phyloP scores from a whole-genome alignment of 306 rosid species.

The Glycyrrhiza uralensis region DNA sequence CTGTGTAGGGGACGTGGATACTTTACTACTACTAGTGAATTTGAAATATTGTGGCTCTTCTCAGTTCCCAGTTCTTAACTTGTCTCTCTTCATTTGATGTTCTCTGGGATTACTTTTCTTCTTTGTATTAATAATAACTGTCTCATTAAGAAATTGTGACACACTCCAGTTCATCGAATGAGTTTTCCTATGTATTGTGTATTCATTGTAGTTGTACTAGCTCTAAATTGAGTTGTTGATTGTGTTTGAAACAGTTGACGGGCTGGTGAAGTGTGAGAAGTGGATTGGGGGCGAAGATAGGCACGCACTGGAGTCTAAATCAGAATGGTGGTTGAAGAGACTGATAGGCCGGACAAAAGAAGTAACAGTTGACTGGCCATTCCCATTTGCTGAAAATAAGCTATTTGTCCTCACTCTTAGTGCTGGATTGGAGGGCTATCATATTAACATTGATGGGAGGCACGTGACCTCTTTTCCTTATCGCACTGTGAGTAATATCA shows the following conservation, averaged over 20 bases:
- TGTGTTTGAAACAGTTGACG: slow-evolving; percentile 72
- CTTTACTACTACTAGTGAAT: not conserved
- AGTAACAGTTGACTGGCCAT: slow-evolving; percentile 86
- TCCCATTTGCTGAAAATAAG: slow-evolving; percentile 70
- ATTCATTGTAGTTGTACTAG: not conserved
- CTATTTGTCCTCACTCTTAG: slow-evolving; percentile 87
- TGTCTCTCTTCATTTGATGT: not conserved
- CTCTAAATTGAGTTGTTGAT: slow-evolving; percentile 36
- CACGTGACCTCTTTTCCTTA: slow-evolving; percentile 87
- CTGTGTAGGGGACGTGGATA: not conserved
- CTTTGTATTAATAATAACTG: too few relatives aligned
- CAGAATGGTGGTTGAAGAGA: slow-evolving; percentile 85
- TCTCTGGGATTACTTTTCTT: too few relatives aligned
- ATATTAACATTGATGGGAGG: slow-evolving; percentile 87
- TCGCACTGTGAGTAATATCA: slow-evolving; percentile 71
- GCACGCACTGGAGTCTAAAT: slow-evolving; percentile 55
- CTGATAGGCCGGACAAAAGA: slow-evolving; percentile 71
- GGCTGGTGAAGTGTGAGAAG: slow-evolving; percentile 87
- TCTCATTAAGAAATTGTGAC: not conserved
- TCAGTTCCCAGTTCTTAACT: not conserved
- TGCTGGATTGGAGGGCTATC: slow-evolving; percentile 97
- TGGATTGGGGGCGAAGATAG: slow-evolving; percentile 75
- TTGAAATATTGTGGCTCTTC: not conserved
- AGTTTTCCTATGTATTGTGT: not conserved
- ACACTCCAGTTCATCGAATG: not conserved